These are phyloP conservation scores for Globisporangium rhizosaccharum DNA, from an alignment of 352 stramenopile genomes.

Conservation along the genomic window DNA sequence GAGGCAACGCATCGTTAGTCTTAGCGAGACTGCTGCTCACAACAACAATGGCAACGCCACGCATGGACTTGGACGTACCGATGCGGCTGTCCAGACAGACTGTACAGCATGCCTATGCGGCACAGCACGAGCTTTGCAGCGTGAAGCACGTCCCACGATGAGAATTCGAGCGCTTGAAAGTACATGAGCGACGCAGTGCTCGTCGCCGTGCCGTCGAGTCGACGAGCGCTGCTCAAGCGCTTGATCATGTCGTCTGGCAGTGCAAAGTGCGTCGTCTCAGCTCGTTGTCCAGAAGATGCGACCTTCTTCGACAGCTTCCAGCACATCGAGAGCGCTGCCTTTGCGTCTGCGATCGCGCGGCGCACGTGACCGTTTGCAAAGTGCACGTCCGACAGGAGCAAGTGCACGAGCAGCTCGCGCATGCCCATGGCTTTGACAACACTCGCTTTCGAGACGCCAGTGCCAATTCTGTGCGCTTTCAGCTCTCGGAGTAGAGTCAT, in stretches of 20 bases:
- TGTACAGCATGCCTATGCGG: conserved; percentile 56
- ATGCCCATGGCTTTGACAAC: conserved; percentile 36
- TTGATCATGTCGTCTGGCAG: conserved; percentile 34
- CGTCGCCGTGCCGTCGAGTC: background rate
- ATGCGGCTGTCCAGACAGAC: conserved; percentile 36
- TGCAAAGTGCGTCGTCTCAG: conserved; percentile 22
- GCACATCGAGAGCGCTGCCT: conserved; percentile 55
- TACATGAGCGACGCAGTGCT: conserved; percentile 27
- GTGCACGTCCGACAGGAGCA: conserved; percentile 47
- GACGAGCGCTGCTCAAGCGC: background rate
- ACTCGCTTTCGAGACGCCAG: conserved; percentile 1
- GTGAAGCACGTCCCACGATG: conserved; percentile 65
- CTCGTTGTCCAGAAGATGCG: conserved; percentile 8
- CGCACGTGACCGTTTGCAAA: conserved; percentile 40
- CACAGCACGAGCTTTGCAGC: conserved; percentile 52
- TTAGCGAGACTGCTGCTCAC: background rate
- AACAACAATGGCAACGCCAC: background rate
- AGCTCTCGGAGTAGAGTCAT: conserved; percentile 4
- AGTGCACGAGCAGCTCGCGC: conserved; percentile 44
- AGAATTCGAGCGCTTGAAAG: conserved; percentile 65
- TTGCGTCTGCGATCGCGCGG: conserved; percentile 46
- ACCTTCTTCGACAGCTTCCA: conserved; percentile 61
- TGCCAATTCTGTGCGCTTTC: conserved; percentile 5
- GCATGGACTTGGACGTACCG: conserved; percentile 22
- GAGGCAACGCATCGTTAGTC: background rate